Evolutionary conservation across 1,284 basidiomycete genomes (phyloP), one percentile per base, ranked within the genome.

Genomic region (Melampsora larici-populina): DNA sequence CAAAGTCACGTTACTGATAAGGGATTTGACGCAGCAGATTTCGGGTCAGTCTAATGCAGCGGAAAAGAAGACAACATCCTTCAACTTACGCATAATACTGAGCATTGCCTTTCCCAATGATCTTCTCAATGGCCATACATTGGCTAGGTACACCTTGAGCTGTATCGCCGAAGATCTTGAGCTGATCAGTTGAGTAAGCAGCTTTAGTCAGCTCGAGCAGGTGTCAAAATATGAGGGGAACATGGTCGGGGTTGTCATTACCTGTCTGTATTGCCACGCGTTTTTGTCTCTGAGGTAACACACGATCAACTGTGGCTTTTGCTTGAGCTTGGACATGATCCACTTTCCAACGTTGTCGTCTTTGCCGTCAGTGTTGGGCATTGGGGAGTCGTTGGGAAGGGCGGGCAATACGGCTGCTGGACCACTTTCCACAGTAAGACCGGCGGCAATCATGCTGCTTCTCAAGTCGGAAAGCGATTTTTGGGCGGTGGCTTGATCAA

Each of bases 151-250:
- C 60, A 36, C 67, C 68, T 70, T 78, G 68, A 65, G 24, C 24
- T 9, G 68, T 48, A 13, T 78, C 75, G 9, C 75, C 75, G 21
- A 78, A 78, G 26, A 78, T n/a, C 69, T 78, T 78, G 36, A 78
- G 36, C 75, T 78, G 62, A 48, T 63, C 15, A 62, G 24, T 36
- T 18, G 40, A 36, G 51, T 21, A 68, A 51, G 43, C n/a, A 26
- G 26, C 24, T 17, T 17, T 49, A 68, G 36, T 48, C 33, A 49
- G 7, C 8, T 29, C 26, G 55, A 69, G n/a, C 51, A 17, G 1
- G 49, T 43, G 33, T 33, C 31, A 40, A 26, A 51, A 7, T 29
- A 26, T 15, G 5, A 2, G 48, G 17, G 21, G 17, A 65, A 36
- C 26, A 74, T 58, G 29, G 24, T 29, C 15, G 3, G 24, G 1